A percentile compares a stretch with the other conserved stretches of the same genome.
These are phyloP conservation scores for Fusarium nanum DNA, from an alignment of 2,329 filamentous ascomycete genomes.

Conservation along the genomic window DNA sequence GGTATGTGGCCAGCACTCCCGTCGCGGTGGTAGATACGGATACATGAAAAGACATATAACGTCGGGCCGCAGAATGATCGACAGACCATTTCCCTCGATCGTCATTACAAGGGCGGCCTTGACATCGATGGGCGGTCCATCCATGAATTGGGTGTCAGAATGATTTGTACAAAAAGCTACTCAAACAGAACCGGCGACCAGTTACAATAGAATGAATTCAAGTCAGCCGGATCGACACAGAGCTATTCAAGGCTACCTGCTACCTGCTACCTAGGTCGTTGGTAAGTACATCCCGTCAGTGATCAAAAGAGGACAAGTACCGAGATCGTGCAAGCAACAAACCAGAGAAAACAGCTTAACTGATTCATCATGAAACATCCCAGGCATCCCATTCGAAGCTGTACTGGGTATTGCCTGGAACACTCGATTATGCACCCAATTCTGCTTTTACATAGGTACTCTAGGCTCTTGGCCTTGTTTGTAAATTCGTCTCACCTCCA, in stretches of 20 bases:
- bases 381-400: not conserved
- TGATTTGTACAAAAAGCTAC: not conserved
- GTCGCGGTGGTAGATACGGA: not conserved
- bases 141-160: not conserved
- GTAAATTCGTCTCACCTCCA: slow-evolving; percentile 24
- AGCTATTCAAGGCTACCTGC: not conserved
- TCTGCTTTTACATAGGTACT: slow-evolving; percentile 9
- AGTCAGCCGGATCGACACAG: slow-evolving; percentile 10
- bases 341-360: slow-evolving; percentile 7
- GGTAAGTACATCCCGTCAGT: not conserved
- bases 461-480: slow-evolving; percentile 7
- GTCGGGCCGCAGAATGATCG: slow-evolving; percentile 26
- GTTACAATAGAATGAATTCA: slow-evolving; percentile 16
- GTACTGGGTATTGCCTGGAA: not conserved
- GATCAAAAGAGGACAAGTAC: slow-evolving; percentile 11
- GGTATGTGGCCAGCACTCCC: not conserved
- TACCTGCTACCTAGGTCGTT: not conserved
- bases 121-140: not conserved
- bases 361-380: slow-evolving; percentile 35
- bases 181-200: slow-evolving; percentile 16
- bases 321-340: slow-evolving; percentile 22
- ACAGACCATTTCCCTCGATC: slow-evolving; percentile 18
- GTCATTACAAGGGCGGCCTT: slow-evolving; percentile 35
- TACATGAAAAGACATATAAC: slow-evolving; percentile 14
- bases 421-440: not conserved